A percentile compares a stretch with the other conserved stretches of the same genome.
Evolutionary conservation across 176 grass and related monocot genomes (phyloP).

Genomic region (Aegilops speltoides): DNA sequence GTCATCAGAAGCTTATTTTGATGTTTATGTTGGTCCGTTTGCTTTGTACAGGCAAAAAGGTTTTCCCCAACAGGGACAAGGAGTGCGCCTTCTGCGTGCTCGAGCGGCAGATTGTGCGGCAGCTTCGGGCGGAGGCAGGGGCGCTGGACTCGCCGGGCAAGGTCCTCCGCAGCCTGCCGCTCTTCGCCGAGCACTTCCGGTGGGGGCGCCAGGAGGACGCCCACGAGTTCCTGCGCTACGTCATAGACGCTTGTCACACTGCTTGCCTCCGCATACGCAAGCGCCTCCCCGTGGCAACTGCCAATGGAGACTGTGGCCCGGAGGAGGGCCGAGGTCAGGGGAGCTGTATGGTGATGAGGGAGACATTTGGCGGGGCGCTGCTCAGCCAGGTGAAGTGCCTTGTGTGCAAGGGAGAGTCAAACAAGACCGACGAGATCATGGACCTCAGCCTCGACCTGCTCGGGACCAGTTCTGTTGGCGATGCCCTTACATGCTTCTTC

Average conservation of each 20-base stretch:
- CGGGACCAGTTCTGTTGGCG: slow-evolving; percentile 70
- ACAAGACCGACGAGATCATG: slow-evolving; percentile 98
- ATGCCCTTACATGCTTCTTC: slow-evolving; percentile 82
- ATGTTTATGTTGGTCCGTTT: slow-evolving; percentile 1
- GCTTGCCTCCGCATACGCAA: slow-evolving; percentile 56
- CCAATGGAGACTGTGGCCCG: slow-evolving; percentile 37
- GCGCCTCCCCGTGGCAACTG: slow-evolving; percentile 20
- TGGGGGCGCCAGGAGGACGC: slow-evolving; percentile 92
- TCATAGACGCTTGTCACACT: slow-evolving; percentile 82
- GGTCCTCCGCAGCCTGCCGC: slow-evolving; percentile 56
- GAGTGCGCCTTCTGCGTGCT: slow-evolving; percentile 86
- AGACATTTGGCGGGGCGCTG: slow-evolving; percentile 83
- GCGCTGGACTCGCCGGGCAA: slow-evolving; percentile 61
- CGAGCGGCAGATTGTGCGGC: slow-evolving; percentile 65
- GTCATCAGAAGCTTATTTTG: not conserved
- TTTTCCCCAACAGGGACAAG: slow-evolving; percentile 77
- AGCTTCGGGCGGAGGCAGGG: slow-evolving; percentile 40
- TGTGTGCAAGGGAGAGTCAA: slow-evolving; percentile 86
- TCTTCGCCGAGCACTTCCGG: slow-evolving; percentile 75
- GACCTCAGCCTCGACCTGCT: slow-evolving; percentile 87
- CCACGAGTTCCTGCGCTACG: slow-evolving; percentile 84
- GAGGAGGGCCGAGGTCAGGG: slow-evolving; percentile 28
- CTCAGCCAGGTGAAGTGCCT: slow-evolving; percentile 98
- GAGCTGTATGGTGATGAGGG: slow-evolving; percentile 60
- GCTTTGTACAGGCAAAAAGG: slow-evolving; percentile 58